phyloP scores from a whole-genome alignment of 2,329 filamentous ascomycete genomes.

The Talaromyces sp. region DNA sequence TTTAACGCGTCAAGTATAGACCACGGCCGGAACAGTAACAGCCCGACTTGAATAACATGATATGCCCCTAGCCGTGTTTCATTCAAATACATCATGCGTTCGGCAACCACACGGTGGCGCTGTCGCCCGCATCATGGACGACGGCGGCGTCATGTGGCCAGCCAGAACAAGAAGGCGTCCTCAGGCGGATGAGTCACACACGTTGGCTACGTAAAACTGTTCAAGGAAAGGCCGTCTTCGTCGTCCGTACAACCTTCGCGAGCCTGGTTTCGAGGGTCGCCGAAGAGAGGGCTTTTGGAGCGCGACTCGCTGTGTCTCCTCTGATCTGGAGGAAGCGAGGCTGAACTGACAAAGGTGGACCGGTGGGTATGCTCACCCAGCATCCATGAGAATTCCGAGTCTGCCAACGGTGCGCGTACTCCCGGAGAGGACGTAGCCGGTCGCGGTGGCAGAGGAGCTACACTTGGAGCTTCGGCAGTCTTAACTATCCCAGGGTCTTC shows the following conservation, averaged over 20 bases:
- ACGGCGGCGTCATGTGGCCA: neutral
- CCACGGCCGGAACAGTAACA: neutral
- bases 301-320: conserved; percentile 30
- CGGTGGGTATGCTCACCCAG: conserved; percentile 41
- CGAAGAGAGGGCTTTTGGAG: conserved; percentile 29
- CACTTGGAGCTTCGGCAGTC: neutral
- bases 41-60: neutral
- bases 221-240: conserved; percentile 36
- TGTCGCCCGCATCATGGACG: neutral
- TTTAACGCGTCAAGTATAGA: neutral
- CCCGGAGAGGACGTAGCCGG: neutral
- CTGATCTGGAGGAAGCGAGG: conserved; percentile 42
- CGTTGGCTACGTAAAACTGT: conserved; percentile 25
- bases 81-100: neutral
- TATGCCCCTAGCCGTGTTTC: neutral
- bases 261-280: conserved; percentile 26
- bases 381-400: conserved; percentile 50
- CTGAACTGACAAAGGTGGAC: conserved; percentile 43
- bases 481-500: neutral
- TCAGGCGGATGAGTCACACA: neutral
- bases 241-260: conserved; percentile 25
- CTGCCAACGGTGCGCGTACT: conserved; percentile 36
- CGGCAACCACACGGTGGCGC: neutral
- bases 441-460: neutral
- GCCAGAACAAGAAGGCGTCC: neutral